A percentile compares a stretch with the other conserved stretches of the same genome.
Evolutionary conservation across 176 grass and related monocot species (phyloP).

Genomic region (Aechmea fasciata): DNA sequence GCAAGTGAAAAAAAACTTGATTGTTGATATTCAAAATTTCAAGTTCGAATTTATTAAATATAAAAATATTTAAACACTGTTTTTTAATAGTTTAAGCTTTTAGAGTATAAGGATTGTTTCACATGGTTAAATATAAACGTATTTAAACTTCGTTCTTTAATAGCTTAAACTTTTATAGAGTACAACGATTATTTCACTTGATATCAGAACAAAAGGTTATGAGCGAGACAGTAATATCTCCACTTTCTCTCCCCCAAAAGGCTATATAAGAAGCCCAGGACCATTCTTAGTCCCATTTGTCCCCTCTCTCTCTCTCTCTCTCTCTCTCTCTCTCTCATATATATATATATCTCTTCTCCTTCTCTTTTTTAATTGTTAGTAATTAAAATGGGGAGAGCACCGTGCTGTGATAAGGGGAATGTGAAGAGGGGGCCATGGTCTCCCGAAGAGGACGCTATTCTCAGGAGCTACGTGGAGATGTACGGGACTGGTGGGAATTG

Average conservation of each 20-base stretch:
- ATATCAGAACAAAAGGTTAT: no score
- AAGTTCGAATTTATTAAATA: no score
- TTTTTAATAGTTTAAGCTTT: no score
- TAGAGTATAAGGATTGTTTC: no score
- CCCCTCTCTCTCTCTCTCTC: not conserved
- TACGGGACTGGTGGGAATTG: not conserved
- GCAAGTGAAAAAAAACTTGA: no score
- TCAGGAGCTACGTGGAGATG: not conserved
- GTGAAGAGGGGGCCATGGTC: conserved; percentile 5
- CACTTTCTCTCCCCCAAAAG: not conserved
- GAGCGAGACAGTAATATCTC: no score
- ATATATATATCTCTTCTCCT: not conserved
- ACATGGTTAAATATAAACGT: no score
- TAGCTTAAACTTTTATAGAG: no score
- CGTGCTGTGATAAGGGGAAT: not conserved
- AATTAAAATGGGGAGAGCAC: not conserved
- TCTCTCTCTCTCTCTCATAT: not conserved
- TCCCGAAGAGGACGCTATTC: not conserved
- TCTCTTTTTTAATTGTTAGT: not conserved
- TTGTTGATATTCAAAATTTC: no score
- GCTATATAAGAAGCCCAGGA: not conserved
- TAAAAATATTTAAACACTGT: no score
- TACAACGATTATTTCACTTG: no score
- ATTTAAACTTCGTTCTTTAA: no score
- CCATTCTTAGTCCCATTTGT: not conserved